phyloP scores from a whole-genome alignment of 2,329 filamentous ascomycete species.

The Calonectria pauciramosa region DNA sequence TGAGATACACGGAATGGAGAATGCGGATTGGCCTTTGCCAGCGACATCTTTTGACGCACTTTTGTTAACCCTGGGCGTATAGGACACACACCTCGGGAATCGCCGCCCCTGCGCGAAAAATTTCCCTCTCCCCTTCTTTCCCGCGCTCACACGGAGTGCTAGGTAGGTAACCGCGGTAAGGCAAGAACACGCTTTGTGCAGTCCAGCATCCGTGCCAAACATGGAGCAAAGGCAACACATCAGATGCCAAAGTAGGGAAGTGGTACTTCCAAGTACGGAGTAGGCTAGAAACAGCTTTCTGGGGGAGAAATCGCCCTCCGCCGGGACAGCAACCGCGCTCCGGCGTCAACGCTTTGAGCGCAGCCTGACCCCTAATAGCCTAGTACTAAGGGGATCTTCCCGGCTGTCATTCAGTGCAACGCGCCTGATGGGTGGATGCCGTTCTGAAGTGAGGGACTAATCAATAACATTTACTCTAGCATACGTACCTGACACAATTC shows the following conservation, averaged over 20 bases:
- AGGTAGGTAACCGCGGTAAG: conserved; percentile 3
- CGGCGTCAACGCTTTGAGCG: conserved; percentile 14
- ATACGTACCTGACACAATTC: conserved; percentile 1
- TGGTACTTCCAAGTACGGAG: not conserved
- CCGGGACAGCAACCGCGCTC: conserved; percentile 6
- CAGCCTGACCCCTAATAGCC: conserved; percentile 7
- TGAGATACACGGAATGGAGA: not conserved
- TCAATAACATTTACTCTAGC: conserved; percentile 3
- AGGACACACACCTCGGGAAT: not conserved
- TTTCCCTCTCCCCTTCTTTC: not conserved
- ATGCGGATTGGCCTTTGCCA: conserved; percentile 14
- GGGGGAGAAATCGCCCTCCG: conserved; percentile 11
- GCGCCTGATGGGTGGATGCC: conserved; percentile 3
- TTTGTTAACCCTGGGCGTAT: not conserved
- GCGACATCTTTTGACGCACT: conserved; percentile 5
- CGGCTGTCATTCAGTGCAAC: conserved; percentile 5
- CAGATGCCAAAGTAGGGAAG: conserved; percentile 3
- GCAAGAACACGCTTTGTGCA: conserved; percentile 2
- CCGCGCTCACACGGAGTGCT: not conserved
- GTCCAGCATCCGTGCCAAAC: not conserved
- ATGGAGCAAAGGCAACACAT: conserved; percentile 3
- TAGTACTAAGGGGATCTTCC: conserved; percentile 14
- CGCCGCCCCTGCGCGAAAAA: not conserved
- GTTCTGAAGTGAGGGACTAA: conserved; percentile 5
- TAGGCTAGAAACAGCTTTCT: conserved; percentile 7